Evolutionary conservation across 257 asterid species (phyloP).

Genomic region (Fraxinus anomala): DNA sequence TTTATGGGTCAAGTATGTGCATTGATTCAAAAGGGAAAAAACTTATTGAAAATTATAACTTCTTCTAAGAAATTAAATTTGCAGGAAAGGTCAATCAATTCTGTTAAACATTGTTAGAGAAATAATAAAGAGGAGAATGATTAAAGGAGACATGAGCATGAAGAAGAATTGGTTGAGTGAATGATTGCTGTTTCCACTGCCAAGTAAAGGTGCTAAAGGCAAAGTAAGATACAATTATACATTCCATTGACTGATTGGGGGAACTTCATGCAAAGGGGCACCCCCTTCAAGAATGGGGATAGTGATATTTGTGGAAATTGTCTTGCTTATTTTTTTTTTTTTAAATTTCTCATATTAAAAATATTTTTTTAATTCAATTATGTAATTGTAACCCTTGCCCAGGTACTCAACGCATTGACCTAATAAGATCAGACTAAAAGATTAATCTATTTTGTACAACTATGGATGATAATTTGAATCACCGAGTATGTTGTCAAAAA

Average conservation of each 20-base stretch:
- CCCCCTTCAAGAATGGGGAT: constrained; percentile 30
- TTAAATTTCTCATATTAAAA: background rate
- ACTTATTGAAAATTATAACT: background rate
- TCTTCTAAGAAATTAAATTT: background rate
- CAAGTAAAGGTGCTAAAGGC: constrained; percentile 10
- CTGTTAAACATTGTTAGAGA: constrained; percentile 9
- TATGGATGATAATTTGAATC: too few relatives aligned
- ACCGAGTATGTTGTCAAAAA: too few relatives aligned
- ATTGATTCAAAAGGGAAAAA: too few relatives aligned
- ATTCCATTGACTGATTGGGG: constrained; percentile 29
- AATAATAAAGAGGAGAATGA: constrained; percentile 42
- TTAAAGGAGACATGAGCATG: constrained; percentile 37
- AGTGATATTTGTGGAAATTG: background rate
- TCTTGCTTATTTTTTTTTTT: background rate
- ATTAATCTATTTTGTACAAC: too few relatives aligned
- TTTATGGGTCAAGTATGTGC: too few relatives aligned
- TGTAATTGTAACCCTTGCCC: background rate
- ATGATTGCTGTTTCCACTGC: constrained; percentile 74
- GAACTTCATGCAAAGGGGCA: constrained; percentile 21
- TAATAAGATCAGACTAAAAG: too few relatives aligned
- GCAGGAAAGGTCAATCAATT: background rate
- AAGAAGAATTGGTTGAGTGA: constrained; percentile 43
- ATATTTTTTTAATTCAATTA: background rate
- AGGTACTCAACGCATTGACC: too few relatives aligned
- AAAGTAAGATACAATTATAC: constrained; percentile 19